Evolutionary conservation across 306 rosid species (phyloP).

Genomic region (Oxytropis ochrocephala): DNA sequence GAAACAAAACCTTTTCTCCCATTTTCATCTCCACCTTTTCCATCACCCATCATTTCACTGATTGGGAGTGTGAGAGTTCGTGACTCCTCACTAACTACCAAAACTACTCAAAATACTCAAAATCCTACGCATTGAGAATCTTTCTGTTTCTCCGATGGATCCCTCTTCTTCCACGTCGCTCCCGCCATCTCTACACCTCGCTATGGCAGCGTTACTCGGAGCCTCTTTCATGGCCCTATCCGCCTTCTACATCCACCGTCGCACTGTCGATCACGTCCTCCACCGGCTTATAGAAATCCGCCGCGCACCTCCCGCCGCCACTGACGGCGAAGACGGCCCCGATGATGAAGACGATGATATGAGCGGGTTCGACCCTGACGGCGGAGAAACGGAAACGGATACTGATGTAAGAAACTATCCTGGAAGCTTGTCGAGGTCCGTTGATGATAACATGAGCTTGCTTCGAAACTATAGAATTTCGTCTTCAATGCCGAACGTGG

Average conservation of each 20-base stretch:
- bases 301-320: slow-evolving; percentile 1
- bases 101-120: neutral
- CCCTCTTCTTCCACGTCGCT: slow-evolving; percentile 35
- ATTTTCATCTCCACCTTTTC: neutral
- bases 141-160: slow-evolving; percentile 20
- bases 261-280: slow-evolving; percentile 70
- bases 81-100: neutral
- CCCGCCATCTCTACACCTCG: slow-evolving; percentile 49
- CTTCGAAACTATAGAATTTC: slow-evolving; percentile 38
- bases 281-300: slow-evolving; percentile 60
- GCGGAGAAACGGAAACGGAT: slow-evolving; percentile 11
- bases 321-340: neutral
- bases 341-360: slow-evolving; percentile 12
- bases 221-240: slow-evolving; percentile 77
- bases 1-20: neutral
- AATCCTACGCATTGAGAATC: neutral
- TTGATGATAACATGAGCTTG: slow-evolving; percentile 33
- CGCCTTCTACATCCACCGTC: slow-evolving; percentile 79
- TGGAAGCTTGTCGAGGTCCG: slow-evolving; percentile 33
- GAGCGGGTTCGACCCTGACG: slow-evolving; percentile 15
- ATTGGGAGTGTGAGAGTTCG: neutral
- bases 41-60: neutral
- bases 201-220: slow-evolving; percentile 72
- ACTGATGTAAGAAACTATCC: slow-evolving; percentile 9
- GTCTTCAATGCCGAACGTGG: slow-evolving; percentile 62